These are phyloP conservation scores for Xylariaceae sp. DNA, from an alignment of 2,329 filamentous ascomycete genomes.

Conservation along the genomic window DNA sequence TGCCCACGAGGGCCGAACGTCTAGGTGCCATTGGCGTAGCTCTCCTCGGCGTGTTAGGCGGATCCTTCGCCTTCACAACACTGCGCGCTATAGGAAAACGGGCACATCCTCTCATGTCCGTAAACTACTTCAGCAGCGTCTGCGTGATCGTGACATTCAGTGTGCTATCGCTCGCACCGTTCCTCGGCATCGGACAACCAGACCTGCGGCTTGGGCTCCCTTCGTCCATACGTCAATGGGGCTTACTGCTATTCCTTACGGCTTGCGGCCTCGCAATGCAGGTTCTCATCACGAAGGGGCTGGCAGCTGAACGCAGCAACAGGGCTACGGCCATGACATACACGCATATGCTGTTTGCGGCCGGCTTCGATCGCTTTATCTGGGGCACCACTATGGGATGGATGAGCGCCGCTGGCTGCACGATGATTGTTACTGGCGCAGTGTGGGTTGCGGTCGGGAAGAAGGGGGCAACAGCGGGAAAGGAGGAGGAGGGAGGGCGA, in stretches of 20 bases:
- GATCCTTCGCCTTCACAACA: constrained; percentile 74
- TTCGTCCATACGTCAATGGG: constrained; percentile 62
- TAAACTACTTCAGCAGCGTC: constrained; percentile 81
- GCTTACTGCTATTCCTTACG: constrained; percentile 71
- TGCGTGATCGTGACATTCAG: constrained; percentile 71
- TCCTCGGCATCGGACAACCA: constrained; percentile 39
- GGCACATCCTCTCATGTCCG: constrained; percentile 81
- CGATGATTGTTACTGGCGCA: constrained; percentile 60
- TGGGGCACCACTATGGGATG: constrained; percentile 59
- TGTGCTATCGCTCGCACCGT: constrained; percentile 61
- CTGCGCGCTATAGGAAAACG: constrained; percentile 82
- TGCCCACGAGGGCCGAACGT: constrained; percentile 61
- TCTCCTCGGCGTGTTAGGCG: constrained; percentile 78
- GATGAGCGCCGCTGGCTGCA: constrained; percentile 58
- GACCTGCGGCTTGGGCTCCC: constrained; percentile 52
- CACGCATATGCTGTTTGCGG: constrained; percentile 64
- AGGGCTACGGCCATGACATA: constrained; percentile 65
- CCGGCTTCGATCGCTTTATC: constrained; percentile 58
- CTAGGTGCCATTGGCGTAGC: constrained; percentile 74
- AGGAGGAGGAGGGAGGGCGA: constrained; percentile 34
- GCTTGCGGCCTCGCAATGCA: constrained; percentile 83
- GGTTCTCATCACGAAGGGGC: constrained; percentile 79
- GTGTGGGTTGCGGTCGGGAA: constrained; percentile 58
- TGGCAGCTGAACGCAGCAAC: constrained; percentile 73
- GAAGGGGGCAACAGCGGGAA: constrained; percentile 36